These are phyloP conservation scores for Houttuynia cordata DNA, from an alignment of 164 flowering plant species.

Conservation along the genomic window DNA sequence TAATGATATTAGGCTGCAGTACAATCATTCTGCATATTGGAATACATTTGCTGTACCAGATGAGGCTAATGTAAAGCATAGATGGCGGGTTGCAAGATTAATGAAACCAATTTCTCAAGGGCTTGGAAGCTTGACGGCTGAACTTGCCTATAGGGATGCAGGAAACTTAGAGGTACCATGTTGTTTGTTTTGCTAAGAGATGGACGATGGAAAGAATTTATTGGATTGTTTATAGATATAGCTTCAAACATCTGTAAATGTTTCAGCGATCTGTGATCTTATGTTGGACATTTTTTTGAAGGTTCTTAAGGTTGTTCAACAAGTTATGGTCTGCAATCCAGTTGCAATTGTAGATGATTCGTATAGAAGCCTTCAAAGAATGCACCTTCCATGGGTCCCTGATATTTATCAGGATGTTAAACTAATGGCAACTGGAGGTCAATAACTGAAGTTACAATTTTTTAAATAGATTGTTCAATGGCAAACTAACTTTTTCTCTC, in stretches of 20 bases:
- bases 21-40: constrained; percentile 45
- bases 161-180: constrained; percentile 44
- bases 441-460: constrained; percentile 1
- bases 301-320: constrained; percentile 70
- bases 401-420: constrained; percentile 63
- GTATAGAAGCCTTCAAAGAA: constrained; percentile 14
- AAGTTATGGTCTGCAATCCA: constrained; percentile 64
- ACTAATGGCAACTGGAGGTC: constrained; percentile 77
- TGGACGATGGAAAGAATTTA: no score
- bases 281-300: constrained; percentile 10
- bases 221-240: neutral
- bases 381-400: constrained; percentile 88
- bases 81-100: constrained; percentile 40
- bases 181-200: constrained; percentile 4
- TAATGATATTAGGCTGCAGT: constrained; percentile 51
- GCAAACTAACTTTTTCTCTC: neutral
- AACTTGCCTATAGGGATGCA: constrained; percentile 40
- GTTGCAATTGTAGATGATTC: constrained; percentile 34
- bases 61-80: constrained; percentile 23
- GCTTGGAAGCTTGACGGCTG: constrained; percentile 58
- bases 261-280: constrained; percentile 1
- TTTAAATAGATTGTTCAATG: neutral
- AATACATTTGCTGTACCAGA: constrained; percentile 28
- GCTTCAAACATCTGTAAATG: no score
- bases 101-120: constrained; percentile 54